These are phyloP conservation scores for Colletotrichum filicis DNA, from an alignment of 2,329 filamentous ascomycete species.

Conservation along the genomic window DNA sequence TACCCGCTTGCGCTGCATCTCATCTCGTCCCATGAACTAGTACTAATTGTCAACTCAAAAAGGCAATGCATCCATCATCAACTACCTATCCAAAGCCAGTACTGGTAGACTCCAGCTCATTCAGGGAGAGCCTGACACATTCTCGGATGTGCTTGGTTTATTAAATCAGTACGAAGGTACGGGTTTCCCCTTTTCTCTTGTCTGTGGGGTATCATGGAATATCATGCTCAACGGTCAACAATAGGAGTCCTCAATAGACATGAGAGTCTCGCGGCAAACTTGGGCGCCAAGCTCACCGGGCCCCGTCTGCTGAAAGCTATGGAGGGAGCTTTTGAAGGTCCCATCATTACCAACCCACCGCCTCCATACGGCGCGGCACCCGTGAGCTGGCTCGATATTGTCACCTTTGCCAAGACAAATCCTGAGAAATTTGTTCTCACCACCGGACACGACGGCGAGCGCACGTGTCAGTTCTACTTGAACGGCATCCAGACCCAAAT, in stretches of 20 bases:
- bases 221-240: conserved; percentile 7
- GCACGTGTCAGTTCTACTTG: conserved; percentile 83
- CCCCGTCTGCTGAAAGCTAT: conserved; percentile 88
- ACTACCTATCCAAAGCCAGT: conserved; percentile 61
- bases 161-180: conserved; percentile 81
- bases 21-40: conserved; percentile 35
- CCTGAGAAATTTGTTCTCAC: conserved; percentile 81
- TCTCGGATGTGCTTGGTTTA: conserved; percentile 77
- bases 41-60: conserved; percentile 27
- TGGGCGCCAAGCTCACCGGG: conserved; percentile 84
- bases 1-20: conserved; percentile 13
- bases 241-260: conserved; percentile 82
- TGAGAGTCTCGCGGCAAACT: conserved; percentile 86
- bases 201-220: not conserved
- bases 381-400: conserved; percentile 86
- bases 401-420: conserved; percentile 84
- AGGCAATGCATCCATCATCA: conserved; percentile 53
- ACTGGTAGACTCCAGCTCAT: conserved; percentile 60
- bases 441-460: conserved; percentile 73
- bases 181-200: conserved; percentile 22
- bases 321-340: conserved; percentile 85
- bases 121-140: conserved; percentile 71
- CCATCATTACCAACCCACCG: conserved; percentile 67
- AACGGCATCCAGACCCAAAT: conserved; percentile 88
- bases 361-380: conserved; percentile 63